These are phyloP conservation scores for Russula compacta DNA, from an alignment of 768 basidiomycete genomes.

Conservation along the genomic window DNA sequence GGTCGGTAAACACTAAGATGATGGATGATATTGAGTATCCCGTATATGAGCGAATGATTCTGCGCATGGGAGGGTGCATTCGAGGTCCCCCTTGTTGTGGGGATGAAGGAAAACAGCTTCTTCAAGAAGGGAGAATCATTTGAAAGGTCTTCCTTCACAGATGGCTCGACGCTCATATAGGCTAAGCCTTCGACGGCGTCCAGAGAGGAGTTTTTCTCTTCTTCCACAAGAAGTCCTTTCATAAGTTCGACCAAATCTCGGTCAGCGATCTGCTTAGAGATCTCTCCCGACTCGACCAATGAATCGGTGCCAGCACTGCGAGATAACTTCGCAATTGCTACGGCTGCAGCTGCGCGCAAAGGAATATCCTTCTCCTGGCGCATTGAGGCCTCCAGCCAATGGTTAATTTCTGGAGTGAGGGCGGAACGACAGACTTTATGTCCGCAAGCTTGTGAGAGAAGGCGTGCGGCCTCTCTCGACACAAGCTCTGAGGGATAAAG, in stretches of 20 bases:
- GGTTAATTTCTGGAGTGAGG: conserved; percentile 43
- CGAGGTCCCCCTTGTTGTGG: conserved; percentile 18
- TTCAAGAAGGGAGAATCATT: conserved; percentile 42
- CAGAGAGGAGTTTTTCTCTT: conserved; percentile 29
- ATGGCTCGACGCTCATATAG: conserved; percentile 56
- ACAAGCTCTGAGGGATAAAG: conserved; percentile 43
- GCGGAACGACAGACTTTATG: conserved; percentile 62
- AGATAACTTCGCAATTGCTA: conserved; percentile 72
- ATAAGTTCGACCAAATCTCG: conserved; percentile 3
- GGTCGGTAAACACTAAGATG: conserved; percentile 70
- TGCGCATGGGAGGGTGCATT: conserved; percentile 21
- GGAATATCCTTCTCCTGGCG: conserved; percentile 36
- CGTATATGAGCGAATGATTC: conserved; percentile 59
- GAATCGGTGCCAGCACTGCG: conserved; percentile 47
- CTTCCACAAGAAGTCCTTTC: conserved; percentile 27
- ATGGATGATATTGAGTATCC: conserved; percentile 62
- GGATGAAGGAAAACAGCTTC: conserved; percentile 29
- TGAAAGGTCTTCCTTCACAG: conserved; percentile 52
- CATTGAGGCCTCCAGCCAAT: conserved; percentile 62
- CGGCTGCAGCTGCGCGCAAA: conserved; percentile 54
- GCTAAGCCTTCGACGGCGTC: conserved; percentile 79
- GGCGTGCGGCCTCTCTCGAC: conserved; percentile 53
- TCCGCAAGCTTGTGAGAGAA: conserved; percentile 68
- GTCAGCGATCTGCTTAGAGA: conserved; percentile 3
- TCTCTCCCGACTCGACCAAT: conserved; percentile 9